These are phyloP conservation scores for Bryoglossum gracile DNA, from an alignment of 495 filamentous ascomycete genomes.

Conservation along the genomic window DNA sequence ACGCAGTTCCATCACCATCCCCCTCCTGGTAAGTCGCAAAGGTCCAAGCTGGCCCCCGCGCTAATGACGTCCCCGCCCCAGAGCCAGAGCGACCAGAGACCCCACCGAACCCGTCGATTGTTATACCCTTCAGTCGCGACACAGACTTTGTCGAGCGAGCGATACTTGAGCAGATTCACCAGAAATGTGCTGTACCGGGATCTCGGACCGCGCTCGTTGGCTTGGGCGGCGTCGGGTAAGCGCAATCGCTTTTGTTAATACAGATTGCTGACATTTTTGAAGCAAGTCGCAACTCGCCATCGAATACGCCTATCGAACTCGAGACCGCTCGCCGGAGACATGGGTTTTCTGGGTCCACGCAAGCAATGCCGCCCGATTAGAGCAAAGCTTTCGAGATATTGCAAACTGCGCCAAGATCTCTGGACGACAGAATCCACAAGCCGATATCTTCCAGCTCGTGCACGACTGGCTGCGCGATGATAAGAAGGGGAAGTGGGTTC, in stretches of 20 bases:
- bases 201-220: slow-evolving; percentile 25
- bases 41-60: background rate
- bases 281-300: slow-evolving; percentile 28
- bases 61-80: slow-evolving; percentile 15
- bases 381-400: slow-evolving; percentile 34
- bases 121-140: slow-evolving; percentile 33
- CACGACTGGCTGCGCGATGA: slow-evolving; percentile 31
- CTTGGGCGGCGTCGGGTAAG: slow-evolving; percentile 25
- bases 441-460: slow-evolving; percentile 35
- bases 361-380: slow-evolving; percentile 32
- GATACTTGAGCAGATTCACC: slow-evolving; percentile 27
- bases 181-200: slow-evolving; percentile 23
- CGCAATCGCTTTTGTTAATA: background rate
- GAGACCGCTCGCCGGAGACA: slow-evolving; percentile 32
- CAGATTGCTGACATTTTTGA: slow-evolving; percentile 12
- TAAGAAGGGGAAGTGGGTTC: slow-evolving; percentile 32
- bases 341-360: slow-evolving; percentile 47
- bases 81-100: slow-evolving; percentile 26
- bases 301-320: slow-evolving; percentile 30
- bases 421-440: slow-evolving; percentile 31
- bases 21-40: slow-evolving; percentile 1
- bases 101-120: slow-evolving; percentile 19
- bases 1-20: slow-evolving; percentile 27
- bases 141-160: slow-evolving; percentile 28
- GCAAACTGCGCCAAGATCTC: slow-evolving; percentile 31